phyloP scores from a whole-genome alignment of 2,329 filamentous ascomycete species.

The Xylariaceae sp. region DNA sequence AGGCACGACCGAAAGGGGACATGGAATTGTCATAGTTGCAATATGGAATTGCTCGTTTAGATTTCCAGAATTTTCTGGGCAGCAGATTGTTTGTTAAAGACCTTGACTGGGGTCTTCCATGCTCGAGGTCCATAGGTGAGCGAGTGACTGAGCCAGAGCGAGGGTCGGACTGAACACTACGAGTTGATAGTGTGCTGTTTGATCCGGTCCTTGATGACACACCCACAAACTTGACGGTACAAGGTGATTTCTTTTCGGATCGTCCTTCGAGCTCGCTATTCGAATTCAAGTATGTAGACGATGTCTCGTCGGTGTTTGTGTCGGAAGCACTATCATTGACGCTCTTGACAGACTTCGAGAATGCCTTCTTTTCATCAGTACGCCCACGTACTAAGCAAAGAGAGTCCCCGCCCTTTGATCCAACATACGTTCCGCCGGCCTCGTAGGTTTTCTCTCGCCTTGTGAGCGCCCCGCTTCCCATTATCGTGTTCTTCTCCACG shows the following conservation, averaged over 20 bases:
- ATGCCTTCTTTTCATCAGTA: background rate
- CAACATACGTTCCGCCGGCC: slow-evolving; percentile 33
- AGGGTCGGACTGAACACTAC: background rate
- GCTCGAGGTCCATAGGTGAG: background rate
- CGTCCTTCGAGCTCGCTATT: background rate
- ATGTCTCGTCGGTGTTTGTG: background rate
- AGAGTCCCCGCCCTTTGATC: slow-evolving; percentile 14
- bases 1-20: slow-evolving; percentile 56
- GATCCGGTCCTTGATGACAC: background rate
- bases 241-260: background rate
- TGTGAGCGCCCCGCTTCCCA: slow-evolving; percentile 58
- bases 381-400: slow-evolving; percentile 1
- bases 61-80: background rate
- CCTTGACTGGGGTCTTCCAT: background rate
- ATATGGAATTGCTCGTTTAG: background rate
- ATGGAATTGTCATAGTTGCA: slow-evolving; percentile 26
- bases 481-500: slow-evolving; percentile 51
- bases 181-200: background rate
- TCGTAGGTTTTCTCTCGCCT: slow-evolving; percentile 48
- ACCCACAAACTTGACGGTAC: background rate
- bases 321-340: background rate
- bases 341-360: slow-evolving; percentile 1
- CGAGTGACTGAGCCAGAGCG: background rate
- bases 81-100: slow-evolving; percentile 1
- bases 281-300: background rate